Evolutionary conservation across 2,329 filamentous ascomycete species (phyloP), one percentile per base, ranked within the genome.

Genomic region (Colletotrichum caudatum): DNA sequence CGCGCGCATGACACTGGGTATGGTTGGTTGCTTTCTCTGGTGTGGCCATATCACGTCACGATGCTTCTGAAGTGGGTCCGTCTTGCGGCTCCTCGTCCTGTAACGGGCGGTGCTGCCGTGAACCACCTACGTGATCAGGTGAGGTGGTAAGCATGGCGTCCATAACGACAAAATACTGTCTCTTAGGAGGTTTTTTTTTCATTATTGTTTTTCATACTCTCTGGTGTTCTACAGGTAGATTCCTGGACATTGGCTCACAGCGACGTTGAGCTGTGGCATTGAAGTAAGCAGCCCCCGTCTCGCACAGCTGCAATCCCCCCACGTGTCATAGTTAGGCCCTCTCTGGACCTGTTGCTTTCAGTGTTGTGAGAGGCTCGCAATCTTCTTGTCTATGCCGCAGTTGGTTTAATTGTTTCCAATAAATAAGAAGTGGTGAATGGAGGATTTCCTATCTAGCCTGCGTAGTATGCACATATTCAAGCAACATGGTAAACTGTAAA

Each of bases 341-440:
- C 20, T 57, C 20, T 53, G 8, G 50, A 2, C 16, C 3, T 29
- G 26, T 33, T 29, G 7, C 26, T 33, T 18, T 18, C 7, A 5
- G 12, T 53, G 2, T 9, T 0, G 6, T 2, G 16, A 20, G 2
- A 16, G 6, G 0, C 2, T 29, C 26, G 26, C 26, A 9, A 8
- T 29, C 14, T 18, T 9, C 0, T 2, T 2, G 6, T 18, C 2
- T 3, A 1, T 29, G 2, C 6, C 6, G 3, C 14, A 9, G 2
- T 9, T 29, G 3, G 6, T 1, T 11, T 18, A 7, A 8, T 9
- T 29, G 1, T 29, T 2, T 29, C 3, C 8, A 1, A 9, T 26
- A 5, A 1, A 9, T 48, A 8, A 23, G 4, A 20, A 12, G 20
- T 48, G 8, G 0, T 46, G 3, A 0, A n/a, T 46, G 20, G 20